phyloP scores from a whole-genome alignment of 2,329 filamentous ascomycete genomes.

The Colletotrichum euphorbiae region DNA sequence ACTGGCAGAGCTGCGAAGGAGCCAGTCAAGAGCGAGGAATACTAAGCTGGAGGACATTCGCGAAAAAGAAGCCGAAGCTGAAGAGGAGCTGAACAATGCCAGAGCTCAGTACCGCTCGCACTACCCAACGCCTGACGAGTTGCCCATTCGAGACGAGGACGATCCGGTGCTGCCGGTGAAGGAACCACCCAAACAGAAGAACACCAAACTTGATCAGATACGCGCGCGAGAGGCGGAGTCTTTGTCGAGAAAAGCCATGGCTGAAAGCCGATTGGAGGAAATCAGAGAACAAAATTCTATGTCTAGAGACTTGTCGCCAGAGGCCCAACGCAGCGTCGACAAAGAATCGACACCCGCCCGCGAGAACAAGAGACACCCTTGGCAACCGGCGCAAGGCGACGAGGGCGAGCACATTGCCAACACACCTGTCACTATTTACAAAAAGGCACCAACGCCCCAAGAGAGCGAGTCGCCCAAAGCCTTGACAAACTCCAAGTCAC shows the following conservation, averaged over 20 bases:
- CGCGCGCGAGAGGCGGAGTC: conserved; percentile 56
- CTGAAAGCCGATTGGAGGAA: conserved; percentile 64
- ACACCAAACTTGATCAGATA: conserved; percentile 64
- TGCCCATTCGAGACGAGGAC: conserved; percentile 50
- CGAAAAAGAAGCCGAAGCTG: conserved; percentile 54
- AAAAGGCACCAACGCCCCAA: conserved; percentile 30
- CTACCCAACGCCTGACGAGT: conserved; percentile 50
- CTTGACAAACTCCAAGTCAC: conserved; percentile 27
- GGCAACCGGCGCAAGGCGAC: conserved; percentile 24
- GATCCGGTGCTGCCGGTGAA: neutral
- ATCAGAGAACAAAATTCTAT: conserved; percentile 63
- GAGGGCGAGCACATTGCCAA: conserved; percentile 52
- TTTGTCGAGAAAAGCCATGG: conserved; percentile 59
- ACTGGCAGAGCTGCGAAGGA: conserved; percentile 17
- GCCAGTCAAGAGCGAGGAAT: conserved; percentile 47
- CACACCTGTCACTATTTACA: conserved; percentile 56
- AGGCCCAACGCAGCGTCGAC: conserved; percentile 48
- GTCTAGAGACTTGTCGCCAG: conserved; percentile 57
- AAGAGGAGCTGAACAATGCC: conserved; percentile 19
- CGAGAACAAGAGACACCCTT: neutral
- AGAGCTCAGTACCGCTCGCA: conserved; percentile 13
- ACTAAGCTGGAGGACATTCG: conserved; percentile 59
- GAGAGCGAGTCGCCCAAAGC: conserved; percentile 31
- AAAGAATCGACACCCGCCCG: conserved; percentile 31
- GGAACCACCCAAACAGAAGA: conserved; percentile 43